Evolutionary conservation across 2,329 filamentous ascomycete genomes (phyloP).

Genomic region (Pseudogymnoascus sp.): DNA sequence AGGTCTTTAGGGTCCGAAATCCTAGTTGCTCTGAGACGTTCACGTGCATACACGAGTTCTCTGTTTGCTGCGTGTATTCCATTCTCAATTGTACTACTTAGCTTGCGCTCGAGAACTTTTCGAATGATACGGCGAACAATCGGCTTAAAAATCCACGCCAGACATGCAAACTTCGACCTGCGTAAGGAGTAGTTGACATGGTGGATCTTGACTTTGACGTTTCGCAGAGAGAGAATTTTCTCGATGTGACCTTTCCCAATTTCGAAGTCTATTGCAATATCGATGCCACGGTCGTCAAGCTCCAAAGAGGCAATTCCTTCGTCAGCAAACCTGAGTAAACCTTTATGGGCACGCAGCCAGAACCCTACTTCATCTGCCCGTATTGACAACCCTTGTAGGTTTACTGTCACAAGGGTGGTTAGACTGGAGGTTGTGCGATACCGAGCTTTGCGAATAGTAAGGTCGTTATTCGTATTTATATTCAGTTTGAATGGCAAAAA

Average conservation of each 20-base stretch:
- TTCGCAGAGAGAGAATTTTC: constrained; percentile 68
- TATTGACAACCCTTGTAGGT: constrained; percentile 73
- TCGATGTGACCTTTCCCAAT: constrained; percentile 71
- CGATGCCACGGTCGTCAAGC: constrained; percentile 79
- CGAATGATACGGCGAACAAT: constrained; percentile 73
- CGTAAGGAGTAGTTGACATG: constrained; percentile 73
- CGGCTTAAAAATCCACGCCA: constrained; percentile 79
- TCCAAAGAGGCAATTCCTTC: constrained; percentile 79
- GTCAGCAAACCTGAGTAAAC: constrained; percentile 67
- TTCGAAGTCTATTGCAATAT: constrained; percentile 78
- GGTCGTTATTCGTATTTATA: constrained; percentile 74
- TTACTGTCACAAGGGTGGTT: constrained; percentile 67
- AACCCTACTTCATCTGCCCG: constrained; percentile 84
- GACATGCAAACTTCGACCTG: constrained; percentile 65
- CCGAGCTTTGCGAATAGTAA: constrained; percentile 74
- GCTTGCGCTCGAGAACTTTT: constrained; percentile 68
- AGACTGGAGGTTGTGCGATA: constrained; percentile 58
- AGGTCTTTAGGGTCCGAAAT: constrained; percentile 75
- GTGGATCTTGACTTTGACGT: constrained; percentile 74
- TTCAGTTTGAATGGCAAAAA: constrained; percentile 82
- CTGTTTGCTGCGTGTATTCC: constrained; percentile 68
- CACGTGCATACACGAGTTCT: constrained; percentile 78
- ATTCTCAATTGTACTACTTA: constrained; percentile 63
- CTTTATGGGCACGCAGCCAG: constrained; percentile 73
- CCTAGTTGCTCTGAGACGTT: constrained; percentile 75